Evolutionary conservation across 2,329 filamentous ascomycete genomes (phyloP).

Genomic region (Xylariaceae sp.): DNA sequence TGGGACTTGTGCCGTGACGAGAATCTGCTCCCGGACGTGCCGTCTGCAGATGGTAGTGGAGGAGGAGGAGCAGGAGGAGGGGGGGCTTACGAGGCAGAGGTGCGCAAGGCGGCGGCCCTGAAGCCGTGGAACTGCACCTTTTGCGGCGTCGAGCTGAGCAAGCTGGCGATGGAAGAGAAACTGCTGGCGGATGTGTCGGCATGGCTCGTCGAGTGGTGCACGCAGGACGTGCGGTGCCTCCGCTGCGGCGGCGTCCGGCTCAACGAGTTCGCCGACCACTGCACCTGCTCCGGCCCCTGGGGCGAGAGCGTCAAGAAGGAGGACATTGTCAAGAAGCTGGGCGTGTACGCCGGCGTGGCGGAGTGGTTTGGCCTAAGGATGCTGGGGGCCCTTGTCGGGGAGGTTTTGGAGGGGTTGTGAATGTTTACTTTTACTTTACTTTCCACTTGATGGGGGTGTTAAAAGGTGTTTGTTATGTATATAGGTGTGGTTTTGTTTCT

Average conservation of each 20-base stretch:
- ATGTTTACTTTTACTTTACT: neutral
- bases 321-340: constrained; percentile 60
- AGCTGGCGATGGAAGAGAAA: constrained; percentile 76
- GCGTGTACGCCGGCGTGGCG: constrained; percentile 69
- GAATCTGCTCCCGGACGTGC: constrained; percentile 59
- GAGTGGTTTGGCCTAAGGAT: constrained; percentile 76
- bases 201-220: constrained; percentile 72
- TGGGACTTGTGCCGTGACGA: constrained; percentile 90
- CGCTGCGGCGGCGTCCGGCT: constrained; percentile 67
- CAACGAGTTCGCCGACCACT: constrained; percentile 97
- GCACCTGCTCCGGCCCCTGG: constrained; percentile 87
- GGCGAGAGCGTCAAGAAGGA: constrained; percentile 61
- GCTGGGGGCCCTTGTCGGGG: constrained; percentile 68
- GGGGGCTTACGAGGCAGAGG: constrained; percentile 11
- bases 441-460: neutral
- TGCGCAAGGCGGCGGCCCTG: constrained; percentile 26
- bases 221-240: constrained; percentile 80
- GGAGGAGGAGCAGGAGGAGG: too few relatives aligned
- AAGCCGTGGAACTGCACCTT: constrained; percentile 69
- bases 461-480: neutral
- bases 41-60: neutral
- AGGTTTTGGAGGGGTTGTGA: constrained; percentile 40
- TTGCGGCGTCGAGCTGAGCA: constrained; percentile 70
- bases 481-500: neutral
- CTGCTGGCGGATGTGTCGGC: constrained; percentile 73